phyloP scores from a whole-genome alignment of 2,329 filamentous ascomycete genomes.

The Cadophora sp. region DNA sequence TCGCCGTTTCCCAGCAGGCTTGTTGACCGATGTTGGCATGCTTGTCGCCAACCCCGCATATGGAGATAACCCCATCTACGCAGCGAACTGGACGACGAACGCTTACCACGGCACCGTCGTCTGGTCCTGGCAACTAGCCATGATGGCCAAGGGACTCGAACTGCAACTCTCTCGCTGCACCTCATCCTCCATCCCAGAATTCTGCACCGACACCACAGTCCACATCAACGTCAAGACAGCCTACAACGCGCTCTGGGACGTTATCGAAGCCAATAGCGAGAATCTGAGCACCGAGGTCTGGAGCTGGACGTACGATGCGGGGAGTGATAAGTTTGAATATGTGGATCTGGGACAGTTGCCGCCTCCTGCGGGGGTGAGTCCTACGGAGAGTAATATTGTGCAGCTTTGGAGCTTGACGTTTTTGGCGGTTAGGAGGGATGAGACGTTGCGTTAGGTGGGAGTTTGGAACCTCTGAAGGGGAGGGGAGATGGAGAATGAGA shows the following conservation, averaged over 20 bases:
- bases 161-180: constrained; percentile 61
- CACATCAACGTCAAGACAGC: constrained; percentile 54
- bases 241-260: constrained; percentile 66
- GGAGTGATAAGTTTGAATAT: constrained; percentile 50
- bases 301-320: constrained; percentile 61
- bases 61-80: constrained; percentile 53
- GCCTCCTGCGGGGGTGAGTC: constrained; percentile 51
- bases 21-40: constrained; percentile 61
- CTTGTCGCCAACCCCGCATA: constrained; percentile 68
- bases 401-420: constrained; percentile 67
- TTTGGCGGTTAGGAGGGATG: constrained; percentile 54
- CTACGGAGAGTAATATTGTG: constrained; percentile 58
- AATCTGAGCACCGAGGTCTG: constrained; percentile 65
- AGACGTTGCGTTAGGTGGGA: constrained; percentile 17
- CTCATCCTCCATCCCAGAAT: constrained; percentile 47
- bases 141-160: constrained; percentile 67
- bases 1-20: constrained; percentile 62
- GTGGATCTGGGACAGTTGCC: constrained; percentile 58
- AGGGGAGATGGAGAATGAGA: too few relatives aligned
- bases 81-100: constrained; percentile 59
- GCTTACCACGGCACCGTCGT: constrained; percentile 70
- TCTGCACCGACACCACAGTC: constrained; percentile 55
- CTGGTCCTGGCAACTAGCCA: constrained; percentile 69
- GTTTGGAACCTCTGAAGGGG: neutral
- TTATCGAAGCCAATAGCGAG: constrained; percentile 60